Evolutionary conservation across 2,329 filamentous ascomycete species (phyloP).

Genomic region (Ophiobolus disseminans): DNA sequence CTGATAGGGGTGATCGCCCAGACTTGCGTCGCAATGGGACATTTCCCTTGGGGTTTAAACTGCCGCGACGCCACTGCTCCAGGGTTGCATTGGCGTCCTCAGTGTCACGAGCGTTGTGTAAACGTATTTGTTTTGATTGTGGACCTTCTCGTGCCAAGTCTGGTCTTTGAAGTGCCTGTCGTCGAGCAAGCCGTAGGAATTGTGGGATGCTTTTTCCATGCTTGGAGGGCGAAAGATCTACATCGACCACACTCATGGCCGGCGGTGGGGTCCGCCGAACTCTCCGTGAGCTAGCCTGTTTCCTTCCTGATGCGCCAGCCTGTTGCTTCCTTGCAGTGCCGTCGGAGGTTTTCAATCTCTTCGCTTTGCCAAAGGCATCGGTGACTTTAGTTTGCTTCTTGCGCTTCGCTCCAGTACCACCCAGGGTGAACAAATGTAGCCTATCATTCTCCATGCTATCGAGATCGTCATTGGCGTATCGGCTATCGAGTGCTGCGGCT

Average conservation of each 20-base stretch:
- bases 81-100: conserved; percentile 60
- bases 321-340: conserved; percentile 3
- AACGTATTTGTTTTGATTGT: conserved; percentile 58
- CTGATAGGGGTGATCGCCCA: conserved; percentile 23
- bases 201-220: conserved; percentile 52
- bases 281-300: conserved; percentile 15
- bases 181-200: conserved; percentile 64
- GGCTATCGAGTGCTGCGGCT: conserved; percentile 33
- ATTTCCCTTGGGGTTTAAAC: conserved; percentile 27
- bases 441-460: conserved; percentile 56
- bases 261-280: conserved; percentile 24
- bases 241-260: conserved; percentile 61
- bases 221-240: conserved; percentile 43
- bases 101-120: conserved; percentile 62
- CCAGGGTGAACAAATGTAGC: conserved; percentile 46
- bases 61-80: conserved; percentile 59
- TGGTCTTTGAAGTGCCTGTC: conserved; percentile 56
- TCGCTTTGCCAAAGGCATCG: conserved; percentile 38
- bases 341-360: conserved; percentile 19
- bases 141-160: conserved; percentile 61
- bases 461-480: conserved; percentile 36
- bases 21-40: neutral
- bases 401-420: conserved; percentile 26
- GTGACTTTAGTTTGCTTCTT: conserved; percentile 50
- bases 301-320: conserved; percentile 3